Percentiles rank a stretch among this genome's conserved stretches.
Conservation (phyloP, 441 rosid species). For the Populus hybrid region DNA sequence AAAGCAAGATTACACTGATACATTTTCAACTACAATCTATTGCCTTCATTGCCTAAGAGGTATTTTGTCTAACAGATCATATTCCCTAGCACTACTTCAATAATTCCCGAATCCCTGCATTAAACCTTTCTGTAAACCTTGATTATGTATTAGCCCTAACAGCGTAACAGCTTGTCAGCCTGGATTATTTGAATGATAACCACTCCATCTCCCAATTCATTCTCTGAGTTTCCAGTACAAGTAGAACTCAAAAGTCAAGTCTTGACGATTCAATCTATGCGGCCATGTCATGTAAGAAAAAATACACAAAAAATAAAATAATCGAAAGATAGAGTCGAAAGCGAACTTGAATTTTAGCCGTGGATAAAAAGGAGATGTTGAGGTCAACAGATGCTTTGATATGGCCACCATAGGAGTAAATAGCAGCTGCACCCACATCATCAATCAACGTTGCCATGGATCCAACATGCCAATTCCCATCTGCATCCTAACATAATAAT, state of each 20-base stretch:
- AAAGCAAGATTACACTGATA: neutral
- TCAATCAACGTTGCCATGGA: slow-evolving; percentile 54
- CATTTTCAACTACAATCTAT: neutral
- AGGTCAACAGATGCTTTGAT: slow-evolving; percentile 41
- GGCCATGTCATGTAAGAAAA: neutral
- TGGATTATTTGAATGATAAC: neutral
- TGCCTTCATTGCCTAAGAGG: neutral
- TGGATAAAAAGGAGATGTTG: slow-evolving; percentile 42
- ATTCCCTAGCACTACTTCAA: neutral
- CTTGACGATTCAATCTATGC: neutral
- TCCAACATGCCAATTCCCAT: slow-evolving; percentile 59
- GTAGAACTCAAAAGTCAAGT: neutral
- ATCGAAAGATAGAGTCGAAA: neutral
- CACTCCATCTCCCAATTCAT: neutral
- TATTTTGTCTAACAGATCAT: neutral
- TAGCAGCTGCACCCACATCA: slow-evolving; percentile 38
- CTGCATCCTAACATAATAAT: slow-evolving; percentile 31
- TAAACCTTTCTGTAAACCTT: neutral
- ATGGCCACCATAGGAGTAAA: slow-evolving; percentile 31
- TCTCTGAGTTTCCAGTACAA: neutral
- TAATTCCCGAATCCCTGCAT: neutral
- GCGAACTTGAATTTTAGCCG: slow-evolving; percentile 47
- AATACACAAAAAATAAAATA: no score
- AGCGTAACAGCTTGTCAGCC: neutral
- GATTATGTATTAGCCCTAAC: neutral